Evolutionary conservation across 768 basidiomycete species (phyloP).

Genomic region (Leccinum obscurum): DNA sequence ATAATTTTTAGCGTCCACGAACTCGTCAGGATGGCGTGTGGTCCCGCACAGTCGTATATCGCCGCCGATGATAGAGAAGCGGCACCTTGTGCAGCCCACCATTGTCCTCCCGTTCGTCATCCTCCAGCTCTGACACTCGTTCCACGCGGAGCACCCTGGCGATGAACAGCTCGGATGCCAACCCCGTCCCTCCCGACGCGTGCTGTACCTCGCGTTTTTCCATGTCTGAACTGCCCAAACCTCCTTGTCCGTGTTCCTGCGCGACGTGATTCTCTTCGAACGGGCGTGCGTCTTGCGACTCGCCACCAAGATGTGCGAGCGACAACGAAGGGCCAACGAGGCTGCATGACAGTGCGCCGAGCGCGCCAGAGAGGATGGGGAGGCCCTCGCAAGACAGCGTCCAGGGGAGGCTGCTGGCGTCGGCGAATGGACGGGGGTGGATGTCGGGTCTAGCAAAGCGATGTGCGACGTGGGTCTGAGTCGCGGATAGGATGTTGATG

Average conservation of each 20-base stretch:
- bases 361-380: constrained; percentile 55
- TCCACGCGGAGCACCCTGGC: constrained; percentile 72
- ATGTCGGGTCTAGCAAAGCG: constrained; percentile 75
- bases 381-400: constrained; percentile 50
- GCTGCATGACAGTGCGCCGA: constrained; percentile 75
- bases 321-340: constrained; percentile 62
- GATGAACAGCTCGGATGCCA: constrained; percentile 74
- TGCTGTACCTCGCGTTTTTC: constrained; percentile 12
- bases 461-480: constrained; percentile 59
- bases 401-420: constrained; percentile 34
- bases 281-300: not conserved
- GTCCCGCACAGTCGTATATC: constrained; percentile 52
- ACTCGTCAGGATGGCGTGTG: constrained; percentile 18
- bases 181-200: constrained; percentile 32
- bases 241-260: constrained; percentile 1
- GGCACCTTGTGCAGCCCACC: constrained; percentile 43
- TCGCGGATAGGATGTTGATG: constrained; percentile 75
- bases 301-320: constrained; percentile 51
- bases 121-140: constrained; percentile 33
- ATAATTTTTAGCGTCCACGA: not conserved
- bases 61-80: constrained; percentile 61
- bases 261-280: constrained; percentile 19
- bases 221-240: not conserved
- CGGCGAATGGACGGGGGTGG: constrained; percentile 58
- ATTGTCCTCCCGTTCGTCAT: constrained; percentile 5